phyloP scores from a whole-genome alignment of 2,329 filamentous ascomycete genomes.

The Arthrinium phaeospermum region DNA sequence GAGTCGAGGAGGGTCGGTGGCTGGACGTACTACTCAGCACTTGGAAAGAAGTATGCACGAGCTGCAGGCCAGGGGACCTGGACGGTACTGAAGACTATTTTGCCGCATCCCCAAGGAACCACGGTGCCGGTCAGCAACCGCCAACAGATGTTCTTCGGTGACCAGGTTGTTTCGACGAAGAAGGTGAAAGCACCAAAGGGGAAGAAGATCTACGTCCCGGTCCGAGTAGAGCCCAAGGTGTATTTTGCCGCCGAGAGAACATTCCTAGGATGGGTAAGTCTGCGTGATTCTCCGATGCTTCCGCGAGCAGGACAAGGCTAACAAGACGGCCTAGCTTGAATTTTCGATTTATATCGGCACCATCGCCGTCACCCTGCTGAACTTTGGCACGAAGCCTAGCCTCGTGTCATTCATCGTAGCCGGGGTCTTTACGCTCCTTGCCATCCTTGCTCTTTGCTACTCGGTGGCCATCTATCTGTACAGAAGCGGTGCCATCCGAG shows the following conservation, averaged over 20 bases:
- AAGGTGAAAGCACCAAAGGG: conserved; percentile 77
- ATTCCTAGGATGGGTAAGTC: conserved; percentile 86
- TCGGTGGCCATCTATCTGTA: conserved; percentile 85
- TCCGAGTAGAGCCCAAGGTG: conserved; percentile 96
- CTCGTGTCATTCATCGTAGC: conserved; percentile 70
- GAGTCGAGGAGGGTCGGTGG: conserved; percentile 79
- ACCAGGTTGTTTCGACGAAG: conserved; percentile 60
- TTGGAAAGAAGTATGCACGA: conserved; percentile 55
- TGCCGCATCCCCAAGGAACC: conserved; percentile 61
- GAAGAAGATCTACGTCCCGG: conserved; percentile 93
- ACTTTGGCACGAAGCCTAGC: conserved; percentile 71
- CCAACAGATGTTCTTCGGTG: conserved; percentile 58
- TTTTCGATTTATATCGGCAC: conserved; percentile 94
- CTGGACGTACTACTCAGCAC: conserved; percentile 72
- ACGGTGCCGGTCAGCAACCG: conserved; percentile 64
- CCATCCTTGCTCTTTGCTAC: conserved; percentile 80
- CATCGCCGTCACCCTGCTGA: conserved; percentile 82
- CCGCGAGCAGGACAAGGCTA: neutral
- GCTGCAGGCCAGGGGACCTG: conserved; percentile 49
- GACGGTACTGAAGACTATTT: conserved; percentile 53
- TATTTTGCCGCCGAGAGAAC: conserved; percentile 96
- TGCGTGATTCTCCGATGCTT: neutral
- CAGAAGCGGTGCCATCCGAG: conserved; percentile 83
- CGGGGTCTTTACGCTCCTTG: conserved; percentile 81
- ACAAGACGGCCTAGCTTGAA: conserved; percentile 69